Evolutionary conservation across 2,329 filamentous ascomycete genomes (phyloP), one percentile per base, ranked within the genome.

Genomic region (Penicillium glabrum): DNA sequence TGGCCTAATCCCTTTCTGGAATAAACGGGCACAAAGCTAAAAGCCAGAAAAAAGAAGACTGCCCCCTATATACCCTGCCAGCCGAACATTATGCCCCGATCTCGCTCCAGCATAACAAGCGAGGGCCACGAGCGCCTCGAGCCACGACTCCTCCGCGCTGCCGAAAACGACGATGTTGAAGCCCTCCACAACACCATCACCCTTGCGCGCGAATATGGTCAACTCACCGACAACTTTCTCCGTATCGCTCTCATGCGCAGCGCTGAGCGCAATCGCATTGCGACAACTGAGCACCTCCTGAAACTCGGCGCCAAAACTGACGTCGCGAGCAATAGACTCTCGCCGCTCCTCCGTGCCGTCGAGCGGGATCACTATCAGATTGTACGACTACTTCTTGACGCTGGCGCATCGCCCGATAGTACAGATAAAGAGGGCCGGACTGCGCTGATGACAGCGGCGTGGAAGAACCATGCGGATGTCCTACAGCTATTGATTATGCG

Each of bases 401-500:
- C 70, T 37, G 70, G 72, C 10, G 71, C 70, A 1, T 65, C 66
- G 21, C 63, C 67, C 4, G 69, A 74, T 49, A 65, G 58, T n/a
- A 48, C 58, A 19, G 81, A 84, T 64, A 76, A 79, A 48, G 80
- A 78, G 55, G 75, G 75, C 5, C 68, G 76, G 16, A 78, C 75
- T 41, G 74, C 72, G 43, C 58, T 79, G 41, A 78, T 77, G 75
- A 77, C 73, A 2, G 77, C 77, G 5, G 76, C 77, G 8, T 77
- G 73, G 74, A 72, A 69, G 56, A 77, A 77, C 27, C 75, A 78
- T 56, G 67, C 67, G 48, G 67, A 75, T 47, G 64, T 77, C 1
- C 61, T 79, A 23, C 65, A 76, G 35, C 31, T 76, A 24, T 57
- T 79, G n/a, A 69, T 79, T 27, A 54, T 62, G 43, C 66, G 71